Conservation (phyloP, 176 grass and related monocot genomes). For the Bothriochloa decipiens region DNA sequence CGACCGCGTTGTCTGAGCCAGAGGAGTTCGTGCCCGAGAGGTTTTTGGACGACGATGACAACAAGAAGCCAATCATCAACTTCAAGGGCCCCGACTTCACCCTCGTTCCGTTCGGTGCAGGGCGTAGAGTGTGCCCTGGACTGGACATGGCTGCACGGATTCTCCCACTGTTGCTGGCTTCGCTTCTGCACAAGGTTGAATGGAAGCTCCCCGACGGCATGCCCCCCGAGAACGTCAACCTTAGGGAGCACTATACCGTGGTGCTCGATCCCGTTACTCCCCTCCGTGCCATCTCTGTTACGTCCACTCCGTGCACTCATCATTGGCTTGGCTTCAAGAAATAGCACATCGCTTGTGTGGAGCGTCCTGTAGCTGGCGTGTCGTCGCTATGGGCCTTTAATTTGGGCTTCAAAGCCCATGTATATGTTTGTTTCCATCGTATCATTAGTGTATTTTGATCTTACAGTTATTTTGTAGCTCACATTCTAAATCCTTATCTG, state of each 20-base stretch:
- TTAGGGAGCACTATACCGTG: background rate
- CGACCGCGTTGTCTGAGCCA: background rate
- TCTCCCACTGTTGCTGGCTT: background rate
- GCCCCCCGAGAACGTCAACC: background rate
- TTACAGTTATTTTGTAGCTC: no score
- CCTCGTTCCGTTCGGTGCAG: conserved; percentile 5
- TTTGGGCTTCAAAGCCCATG: no score
- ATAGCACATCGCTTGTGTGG: no score
- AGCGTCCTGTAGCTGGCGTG: no score
- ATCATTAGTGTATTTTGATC: no score
- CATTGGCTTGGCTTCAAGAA: no score
- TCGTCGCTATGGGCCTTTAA: no score
- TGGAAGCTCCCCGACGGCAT: conserved; percentile 1
- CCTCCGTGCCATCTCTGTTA: background rate
- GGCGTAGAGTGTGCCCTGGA: conserved; percentile 3
- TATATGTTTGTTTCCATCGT: no score
- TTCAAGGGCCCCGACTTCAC: background rate
- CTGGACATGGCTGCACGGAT: background rate
- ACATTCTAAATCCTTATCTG: no score
- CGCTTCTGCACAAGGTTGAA: background rate
- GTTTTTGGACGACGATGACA: background rate
- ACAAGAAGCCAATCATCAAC: no score
- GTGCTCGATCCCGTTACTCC: background rate
- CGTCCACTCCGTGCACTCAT: background rate
- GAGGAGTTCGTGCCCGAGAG: conserved; percentile 20